Conservation (phyloP, 2,329 filamentous ascomycete genomes). For the Emergomyces orientalis region DNA sequence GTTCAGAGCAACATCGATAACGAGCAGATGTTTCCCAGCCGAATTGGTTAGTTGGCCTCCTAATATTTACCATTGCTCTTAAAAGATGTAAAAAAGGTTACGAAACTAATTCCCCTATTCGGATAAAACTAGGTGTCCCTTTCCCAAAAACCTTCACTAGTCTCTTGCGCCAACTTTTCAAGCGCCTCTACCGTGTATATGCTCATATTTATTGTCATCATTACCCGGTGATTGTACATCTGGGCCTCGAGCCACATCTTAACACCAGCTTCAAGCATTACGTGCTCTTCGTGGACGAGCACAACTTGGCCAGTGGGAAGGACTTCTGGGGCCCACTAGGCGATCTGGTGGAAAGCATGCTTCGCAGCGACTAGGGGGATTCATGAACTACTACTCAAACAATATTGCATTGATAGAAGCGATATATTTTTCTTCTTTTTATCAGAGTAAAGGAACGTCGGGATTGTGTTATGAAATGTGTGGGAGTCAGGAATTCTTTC, state of each 20-base stretch:
- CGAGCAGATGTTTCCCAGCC: slow-evolving; percentile 86
- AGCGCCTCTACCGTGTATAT: slow-evolving; percentile 96
- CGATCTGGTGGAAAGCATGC: slow-evolving; percentile 94
- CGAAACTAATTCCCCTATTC: not conserved
- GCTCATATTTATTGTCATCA: slow-evolving; percentile 99
- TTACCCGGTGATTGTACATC: slow-evolving; percentile 90
- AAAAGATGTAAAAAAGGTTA: not conserved
- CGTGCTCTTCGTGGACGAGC: slow-evolving; percentile 96
- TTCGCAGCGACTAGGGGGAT: slow-evolving; percentile 66
- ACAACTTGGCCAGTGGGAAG: slow-evolving; percentile 80
- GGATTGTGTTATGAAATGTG: not conserved
- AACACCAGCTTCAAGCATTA: slow-evolving; percentile 99
- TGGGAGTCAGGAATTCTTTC: not conserved
- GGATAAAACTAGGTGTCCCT: slow-evolving; percentile 56
- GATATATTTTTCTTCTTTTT: not conserved
- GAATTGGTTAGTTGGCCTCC: slow-evolving; percentile 55
- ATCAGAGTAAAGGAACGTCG: not conserved
- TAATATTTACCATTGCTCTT: not conserved
- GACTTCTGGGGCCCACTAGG: slow-evolving; percentile 96
- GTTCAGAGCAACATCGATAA: slow-evolving; percentile 94
- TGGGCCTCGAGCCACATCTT: slow-evolving; percentile 90
- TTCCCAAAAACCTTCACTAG: slow-evolving; percentile 88
- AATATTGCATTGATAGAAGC: not conserved
- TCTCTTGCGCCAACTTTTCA: slow-evolving; percentile 92
- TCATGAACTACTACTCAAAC: not conserved